Conservation (phyloP, 2,329 filamentous ascomycete species). For the Penicillium expansum region DNA sequence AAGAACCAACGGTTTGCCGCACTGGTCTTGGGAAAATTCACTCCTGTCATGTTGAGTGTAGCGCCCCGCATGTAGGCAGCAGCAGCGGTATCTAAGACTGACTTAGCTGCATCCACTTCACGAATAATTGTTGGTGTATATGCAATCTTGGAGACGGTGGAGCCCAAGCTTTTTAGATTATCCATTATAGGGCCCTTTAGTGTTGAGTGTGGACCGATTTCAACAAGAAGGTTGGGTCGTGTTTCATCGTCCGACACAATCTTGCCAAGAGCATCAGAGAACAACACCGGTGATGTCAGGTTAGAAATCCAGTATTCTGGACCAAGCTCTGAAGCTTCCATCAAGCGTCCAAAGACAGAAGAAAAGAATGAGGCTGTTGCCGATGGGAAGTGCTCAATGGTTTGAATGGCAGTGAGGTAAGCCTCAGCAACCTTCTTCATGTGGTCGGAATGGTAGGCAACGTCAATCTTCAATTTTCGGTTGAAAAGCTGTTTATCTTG, state of each 20-base stretch:
- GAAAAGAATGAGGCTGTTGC: constrained; percentile 20
- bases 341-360: constrained; percentile 17
- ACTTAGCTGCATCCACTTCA: constrained; percentile 20
- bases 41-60: constrained; percentile 12
- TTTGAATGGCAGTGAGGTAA: constrained; percentile 19
- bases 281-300: constrained; percentile 24
- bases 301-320: constrained; percentile 29
- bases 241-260: constrained; percentile 17
- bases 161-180: constrained; percentile 25
- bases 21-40: constrained; percentile 21
- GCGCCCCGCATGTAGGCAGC: constrained; percentile 19
- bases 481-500: constrained; percentile 21
- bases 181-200: constrained; percentile 32
- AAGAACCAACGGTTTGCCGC: constrained; percentile 20
- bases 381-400: constrained; percentile 13
- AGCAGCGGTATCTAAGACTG: constrained; percentile 24
- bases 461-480: constrained; percentile 34
- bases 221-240: constrained; percentile 23
- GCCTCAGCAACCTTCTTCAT: constrained; percentile 22
- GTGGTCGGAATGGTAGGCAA: constrained; percentile 24
- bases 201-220: constrained; percentile 39
- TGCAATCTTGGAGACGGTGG: constrained; percentile 11
- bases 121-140: constrained; percentile 28
- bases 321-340: constrained; percentile 19
- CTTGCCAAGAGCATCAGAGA: constrained; percentile 21